A percentile compares a stretch with the other conserved stretches of the same genome.
phyloP scores from a whole-genome alignment of 345 rosid species.

The Tarenaya hassleriana region DNA sequence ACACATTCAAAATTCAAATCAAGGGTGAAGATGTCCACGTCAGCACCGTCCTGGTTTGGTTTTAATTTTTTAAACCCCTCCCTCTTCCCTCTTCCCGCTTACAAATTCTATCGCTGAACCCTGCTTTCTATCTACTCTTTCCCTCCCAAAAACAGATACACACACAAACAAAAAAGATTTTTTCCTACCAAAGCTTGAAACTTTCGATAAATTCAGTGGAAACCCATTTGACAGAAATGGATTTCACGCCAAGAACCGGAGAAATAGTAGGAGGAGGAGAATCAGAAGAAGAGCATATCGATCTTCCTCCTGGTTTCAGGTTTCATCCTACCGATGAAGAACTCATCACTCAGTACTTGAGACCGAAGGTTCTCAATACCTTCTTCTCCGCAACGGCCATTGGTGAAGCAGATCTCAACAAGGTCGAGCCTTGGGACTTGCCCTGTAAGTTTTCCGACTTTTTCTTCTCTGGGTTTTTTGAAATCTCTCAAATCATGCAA shows the following conservation, averaged over 20 bases:
- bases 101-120: not conserved
- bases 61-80: too few species aligned
- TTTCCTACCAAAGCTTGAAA: not conserved
- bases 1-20: too few species aligned
- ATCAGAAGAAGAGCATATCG: slow-evolving; percentile 40
- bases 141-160: not conserved
- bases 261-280: slow-evolving; percentile 20
- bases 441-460: slow-evolving; percentile 38
- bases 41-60: too few species aligned
- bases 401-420: slow-evolving; percentile 62
- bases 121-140: not conserved
- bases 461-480: not conserved
- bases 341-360: slow-evolving; percentile 48
- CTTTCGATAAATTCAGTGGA: not conserved
- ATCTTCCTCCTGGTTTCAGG: slow-evolving; percentile 57
- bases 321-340: slow-evolving; percentile 64
- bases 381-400: slow-evolving; percentile 43
- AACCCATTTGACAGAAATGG: not conserved
- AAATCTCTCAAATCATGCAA: not conserved
- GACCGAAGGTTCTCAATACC: slow-evolving; percentile 35
- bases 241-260: slow-evolving; percentile 28
- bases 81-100: too few species aligned
- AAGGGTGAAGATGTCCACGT: too few species aligned
- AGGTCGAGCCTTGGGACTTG: slow-evolving; percentile 67
- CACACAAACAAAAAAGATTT: not conserved